These are phyloP conservation scores for Penicillium hordei DNA, from an alignment of 2,329 filamentous ascomycete genomes.

Conservation along the genomic window DNA sequence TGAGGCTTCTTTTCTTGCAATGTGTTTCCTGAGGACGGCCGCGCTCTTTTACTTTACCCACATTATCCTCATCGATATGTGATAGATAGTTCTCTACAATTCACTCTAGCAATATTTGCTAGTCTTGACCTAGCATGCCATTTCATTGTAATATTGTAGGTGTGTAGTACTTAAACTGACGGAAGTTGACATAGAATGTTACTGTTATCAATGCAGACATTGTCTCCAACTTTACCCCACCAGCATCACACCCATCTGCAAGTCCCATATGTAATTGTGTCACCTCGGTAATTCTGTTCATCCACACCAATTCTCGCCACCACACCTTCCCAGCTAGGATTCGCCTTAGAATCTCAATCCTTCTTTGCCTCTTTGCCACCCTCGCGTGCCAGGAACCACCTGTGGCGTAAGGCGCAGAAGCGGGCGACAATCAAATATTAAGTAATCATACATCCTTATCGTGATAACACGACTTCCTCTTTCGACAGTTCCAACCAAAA, in stretches of 20 bases:
- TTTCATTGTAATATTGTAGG: background rate
- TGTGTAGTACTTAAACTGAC: background rate
- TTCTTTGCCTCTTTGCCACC: slow-evolving; percentile 11
- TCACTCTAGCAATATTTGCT: slow-evolving; percentile 3
- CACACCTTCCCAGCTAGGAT: background rate
- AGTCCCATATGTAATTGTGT: background rate
- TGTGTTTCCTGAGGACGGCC: slow-evolving; percentile 21
- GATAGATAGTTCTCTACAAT: slow-evolving; percentile 12
- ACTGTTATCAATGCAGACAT: background rate
- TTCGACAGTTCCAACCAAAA: background rate
- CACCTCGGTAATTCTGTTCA: background rate
- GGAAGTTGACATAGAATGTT: no score
- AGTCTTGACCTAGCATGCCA: background rate
- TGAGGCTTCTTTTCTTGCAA: slow-evolving; percentile 26
- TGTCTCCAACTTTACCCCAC: background rate
- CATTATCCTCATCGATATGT: slow-evolving; percentile 5
- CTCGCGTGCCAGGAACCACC: slow-evolving; percentile 2
- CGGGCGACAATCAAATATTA: background rate
- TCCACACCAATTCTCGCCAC: background rate
- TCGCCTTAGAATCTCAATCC: background rate
- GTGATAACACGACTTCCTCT: slow-evolving; percentile 4
- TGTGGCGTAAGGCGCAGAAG: background rate
- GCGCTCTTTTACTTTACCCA: slow-evolving; percentile 22
- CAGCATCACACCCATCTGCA: background rate
- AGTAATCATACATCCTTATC: slow-evolving; percentile 11